Conservation (phyloP, 176 grass and related monocot species). For the Cymbopogon citratus region DNA sequence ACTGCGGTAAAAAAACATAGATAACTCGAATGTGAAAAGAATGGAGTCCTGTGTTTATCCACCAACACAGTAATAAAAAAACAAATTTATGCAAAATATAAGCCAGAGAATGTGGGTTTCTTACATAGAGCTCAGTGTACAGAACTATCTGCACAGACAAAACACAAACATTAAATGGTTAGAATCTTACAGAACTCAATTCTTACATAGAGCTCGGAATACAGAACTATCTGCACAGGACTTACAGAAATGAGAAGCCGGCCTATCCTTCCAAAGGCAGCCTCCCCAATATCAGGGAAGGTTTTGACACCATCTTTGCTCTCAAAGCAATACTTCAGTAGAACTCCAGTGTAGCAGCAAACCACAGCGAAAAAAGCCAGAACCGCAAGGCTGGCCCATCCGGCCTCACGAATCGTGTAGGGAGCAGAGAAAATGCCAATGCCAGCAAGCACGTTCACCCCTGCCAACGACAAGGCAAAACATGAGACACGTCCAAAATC, state of each 20-base stretch:
- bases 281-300: conserved; percentile 93
- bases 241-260: conserved; percentile 81
- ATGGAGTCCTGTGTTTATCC: not conserved
- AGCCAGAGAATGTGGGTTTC: conserved; percentile 9
- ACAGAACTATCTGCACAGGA: conserved; percentile 69
- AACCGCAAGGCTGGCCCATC: conserved; percentile 65
- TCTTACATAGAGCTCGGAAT: conserved; percentile 84
- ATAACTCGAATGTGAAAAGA: not conserved
- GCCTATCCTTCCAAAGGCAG: conserved; percentile 80
- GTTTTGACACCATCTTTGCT: conserved; percentile 72
- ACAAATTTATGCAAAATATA: not conserved
- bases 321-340: conserved; percentile 80
- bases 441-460: conserved; percentile 78
- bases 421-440: conserved; percentile 86
- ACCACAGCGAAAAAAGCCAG: conserved; percentile 50
- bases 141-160: conserved; percentile 58
- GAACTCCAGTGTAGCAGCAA: conserved; percentile 77
- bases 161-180: not conserved
- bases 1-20: conserved; percentile 44
- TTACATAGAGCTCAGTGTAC: conserved; percentile 86
- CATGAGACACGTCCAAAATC: not conserved
- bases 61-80: not conserved
- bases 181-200: no score
- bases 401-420: conserved; percentile 66
- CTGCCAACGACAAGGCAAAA: conserved; percentile 31